Conservation (phyloP, 345 rosid genomes). For the Cardamine chenopodiifolia region DNA sequence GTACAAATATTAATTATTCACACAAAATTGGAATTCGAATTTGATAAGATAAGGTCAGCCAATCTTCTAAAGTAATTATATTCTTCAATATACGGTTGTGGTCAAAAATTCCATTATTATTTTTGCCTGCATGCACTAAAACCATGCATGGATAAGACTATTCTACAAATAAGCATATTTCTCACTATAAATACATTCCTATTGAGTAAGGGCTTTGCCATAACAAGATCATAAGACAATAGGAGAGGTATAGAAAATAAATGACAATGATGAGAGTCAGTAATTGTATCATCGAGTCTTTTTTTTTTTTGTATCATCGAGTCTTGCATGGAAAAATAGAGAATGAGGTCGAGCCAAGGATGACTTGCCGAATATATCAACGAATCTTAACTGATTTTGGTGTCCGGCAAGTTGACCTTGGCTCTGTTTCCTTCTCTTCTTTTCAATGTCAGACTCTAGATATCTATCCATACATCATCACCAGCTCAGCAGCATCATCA, state of each 20-base stretch:
- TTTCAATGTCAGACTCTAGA: slow-evolving; percentile 30
- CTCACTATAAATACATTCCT: slow-evolving; percentile 28
- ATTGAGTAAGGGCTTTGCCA: slow-evolving; percentile 1
- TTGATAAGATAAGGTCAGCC: slow-evolving; percentile 14
- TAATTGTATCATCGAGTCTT: slow-evolving; percentile 9
- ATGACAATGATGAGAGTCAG: slow-evolving; percentile 7
- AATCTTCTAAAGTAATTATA: slow-evolving; percentile 6
- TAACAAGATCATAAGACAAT: slow-evolving; percentile 17
- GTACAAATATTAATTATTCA: slow-evolving; percentile 29
- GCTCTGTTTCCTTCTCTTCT: slow-evolving; percentile 40
- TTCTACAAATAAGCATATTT: too few relatives aligned
- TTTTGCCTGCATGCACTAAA: slow-evolving; percentile 18
- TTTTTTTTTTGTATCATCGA: not conserved
- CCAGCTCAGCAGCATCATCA: not conserved
- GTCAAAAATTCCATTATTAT: slow-evolving; percentile 26
- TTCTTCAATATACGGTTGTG: slow-evolving; percentile 1
- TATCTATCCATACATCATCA: not conserved
- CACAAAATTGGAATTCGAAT: slow-evolving; percentile 18
- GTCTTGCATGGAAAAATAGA: slow-evolving; percentile 41
- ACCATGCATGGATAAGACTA: too few relatives aligned
- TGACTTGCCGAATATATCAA: slow-evolving; percentile 37
- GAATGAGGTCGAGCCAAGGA: slow-evolving; percentile 42
- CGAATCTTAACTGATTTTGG: not conserved
- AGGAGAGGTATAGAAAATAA: not conserved
- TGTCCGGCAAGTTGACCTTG: slow-evolving; percentile 38